phyloP scores from a whole-genome alignment of 306 rosid genomes.

The Sicyos baderoa region DNA sequence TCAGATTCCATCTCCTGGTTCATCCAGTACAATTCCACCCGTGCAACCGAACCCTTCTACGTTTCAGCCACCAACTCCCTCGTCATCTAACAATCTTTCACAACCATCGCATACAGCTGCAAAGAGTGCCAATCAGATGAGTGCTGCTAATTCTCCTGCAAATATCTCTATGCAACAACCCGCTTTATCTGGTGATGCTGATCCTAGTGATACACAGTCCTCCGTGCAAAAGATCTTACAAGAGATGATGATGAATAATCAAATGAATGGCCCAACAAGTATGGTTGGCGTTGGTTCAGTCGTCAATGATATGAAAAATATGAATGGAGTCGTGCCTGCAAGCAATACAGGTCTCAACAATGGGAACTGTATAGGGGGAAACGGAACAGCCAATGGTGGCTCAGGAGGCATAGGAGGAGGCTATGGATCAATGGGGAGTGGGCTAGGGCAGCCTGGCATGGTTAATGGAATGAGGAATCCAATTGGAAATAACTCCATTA shows the following conservation, averaged over 20 bases:
- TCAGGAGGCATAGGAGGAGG: slow-evolving; percentile 50
- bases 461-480: slow-evolving; percentile 70
- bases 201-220: slow-evolving; percentile 67
- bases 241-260: slow-evolving; percentile 65
- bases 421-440: slow-evolving; percentile 53
- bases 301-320: slow-evolving; percentile 67
- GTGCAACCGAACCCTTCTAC: slow-evolving; percentile 64
- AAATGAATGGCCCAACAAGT: slow-evolving; percentile 51
- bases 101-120: slow-evolving; percentile 56
- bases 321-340: slow-evolving; percentile 51
- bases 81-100: slow-evolving; percentile 64
- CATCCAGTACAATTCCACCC: slow-evolving; percentile 62
- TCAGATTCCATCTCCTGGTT: slow-evolving; percentile 88
- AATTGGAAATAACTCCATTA: slow-evolving; percentile 61
- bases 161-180: slow-evolving; percentile 74
- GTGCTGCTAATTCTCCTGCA: slow-evolving; percentile 58
- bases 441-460: slow-evolving; percentile 63
- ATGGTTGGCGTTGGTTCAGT: slow-evolving; percentile 48
- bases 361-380: slow-evolving; percentile 48
- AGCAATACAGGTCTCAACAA: slow-evolving; percentile 46
- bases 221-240: slow-evolving; percentile 82
- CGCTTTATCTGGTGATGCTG: slow-evolving; percentile 63
- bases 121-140: slow-evolving; percentile 50
- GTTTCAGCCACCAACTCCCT: slow-evolving; percentile 75
- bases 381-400: slow-evolving; percentile 48